Evolutionary conservation across 768 basidiomycete species (phyloP), one percentile per base, ranked within the genome.

Genomic region (Auricularia auricula-judae): DNA sequence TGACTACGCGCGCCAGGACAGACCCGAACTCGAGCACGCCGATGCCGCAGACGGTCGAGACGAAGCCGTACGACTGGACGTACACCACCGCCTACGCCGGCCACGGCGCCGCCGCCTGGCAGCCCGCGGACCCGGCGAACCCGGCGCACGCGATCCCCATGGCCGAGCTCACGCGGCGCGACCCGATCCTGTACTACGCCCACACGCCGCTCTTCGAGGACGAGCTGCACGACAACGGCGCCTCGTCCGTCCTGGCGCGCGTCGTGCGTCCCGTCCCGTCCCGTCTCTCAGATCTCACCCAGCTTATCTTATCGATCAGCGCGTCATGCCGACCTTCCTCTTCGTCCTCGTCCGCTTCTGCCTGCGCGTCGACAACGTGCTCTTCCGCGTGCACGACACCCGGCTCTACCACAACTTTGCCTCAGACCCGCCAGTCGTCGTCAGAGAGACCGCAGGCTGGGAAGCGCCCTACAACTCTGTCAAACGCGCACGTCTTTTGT

Each of bases 121-220:
- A 65, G 21, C 73, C 81, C 34, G 84, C 85, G 3, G 83, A 90
- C 67, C 75, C 82, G 1, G 77, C 82, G 39, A 77, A 90, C 64
- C 69, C 78, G 0, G 71, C 76, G 0, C 87, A 94, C 69, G 67
- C 73, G 8, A 95, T 99, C 64, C 94, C 96, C 0, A 79, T 96
- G 68, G 82, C 86, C 1, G 87, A 95, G 67, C 83, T 98, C 36
- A 88, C 87, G 10, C 84, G 90, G 34, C 91, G 86, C 65, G 96
- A 98, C 75, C 97, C 97, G 16, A 98, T 98, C 68, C 78, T 98
- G n/a, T 99, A 96, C 75, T 98, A 96, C 71, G 93, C 96, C 5
- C 95, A 98, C 70, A 84, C 98, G 1, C 91, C 93, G 0, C 76
- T 98, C 3, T 98, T 91, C 72, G 96, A 99, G 71, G 94, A 98